Conservation (phyloP, 179 eudicot genomes). For the Drosera spatulata region DNA sequence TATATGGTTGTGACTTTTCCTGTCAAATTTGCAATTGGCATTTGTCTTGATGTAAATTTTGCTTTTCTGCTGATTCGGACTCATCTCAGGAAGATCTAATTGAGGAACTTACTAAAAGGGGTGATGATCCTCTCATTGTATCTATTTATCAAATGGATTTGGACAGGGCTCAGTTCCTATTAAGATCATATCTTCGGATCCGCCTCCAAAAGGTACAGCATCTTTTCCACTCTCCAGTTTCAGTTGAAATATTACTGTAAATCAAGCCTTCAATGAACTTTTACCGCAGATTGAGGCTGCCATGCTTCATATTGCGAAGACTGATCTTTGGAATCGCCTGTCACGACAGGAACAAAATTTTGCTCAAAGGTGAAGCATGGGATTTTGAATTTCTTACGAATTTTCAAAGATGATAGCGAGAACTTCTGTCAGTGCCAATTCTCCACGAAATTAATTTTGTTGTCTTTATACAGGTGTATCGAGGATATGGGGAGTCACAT, state of each 20-base stretch:
- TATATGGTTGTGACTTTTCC: no score
- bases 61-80: no score
- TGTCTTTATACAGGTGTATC: constrained; percentile 32
- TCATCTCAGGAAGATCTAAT: no score
- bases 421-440: no score
- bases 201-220: constrained; percentile 77
- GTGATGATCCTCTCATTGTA: neutral
- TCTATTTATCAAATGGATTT: constrained; percentile 87
- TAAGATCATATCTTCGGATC: constrained; percentile 79
- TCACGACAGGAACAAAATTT: constrained; percentile 69
- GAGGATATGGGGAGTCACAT: constrained; percentile 52
- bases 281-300: constrained; percentile 69
- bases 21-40: no score
- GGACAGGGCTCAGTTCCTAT: constrained; percentile 63
- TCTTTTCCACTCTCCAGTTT: no score
- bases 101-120: no score
- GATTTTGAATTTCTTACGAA: neutral
- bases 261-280: constrained; percentile 4
- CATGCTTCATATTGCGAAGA: constrained; percentile 55
- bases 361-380: constrained; percentile 37
- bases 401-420: neutral
- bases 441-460: neutral
- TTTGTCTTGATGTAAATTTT: no score
- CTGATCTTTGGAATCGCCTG: constrained; percentile 66
- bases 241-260: neutral